Percentiles rank a stretch among this genome's conserved stretches.
phyloP scores from a whole-genome alignment of 2,329 filamentous ascomycete species.

The Colletotrichum sp. region DNA sequence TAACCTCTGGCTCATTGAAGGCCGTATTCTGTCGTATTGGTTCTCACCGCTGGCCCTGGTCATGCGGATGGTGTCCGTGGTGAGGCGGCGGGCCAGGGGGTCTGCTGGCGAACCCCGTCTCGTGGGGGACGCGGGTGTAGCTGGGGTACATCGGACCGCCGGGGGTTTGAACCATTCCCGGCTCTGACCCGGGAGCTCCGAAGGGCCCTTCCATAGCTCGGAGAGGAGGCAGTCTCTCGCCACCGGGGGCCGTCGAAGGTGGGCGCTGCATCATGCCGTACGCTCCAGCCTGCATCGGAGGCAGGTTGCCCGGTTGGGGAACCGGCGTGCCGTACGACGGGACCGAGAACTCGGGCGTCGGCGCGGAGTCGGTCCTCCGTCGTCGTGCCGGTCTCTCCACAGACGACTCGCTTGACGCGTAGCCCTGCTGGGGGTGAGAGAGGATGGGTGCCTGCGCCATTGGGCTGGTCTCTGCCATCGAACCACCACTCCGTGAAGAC shows the following conservation, averaged over 20 bases:
- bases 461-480: slow-evolving; percentile 43
- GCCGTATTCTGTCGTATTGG: slow-evolving; percentile 3
- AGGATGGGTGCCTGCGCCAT: slow-evolving; percentile 30
- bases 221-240: slow-evolving; percentile 54
- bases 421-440: slow-evolving; percentile 29
- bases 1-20: neutral
- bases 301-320: slow-evolving; percentile 41
- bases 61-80: slow-evolving; percentile 4
- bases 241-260: slow-evolving; percentile 40
- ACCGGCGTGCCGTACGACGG: slow-evolving; percentile 42
- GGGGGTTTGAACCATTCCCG: neutral
- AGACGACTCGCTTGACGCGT: slow-evolving; percentile 45
- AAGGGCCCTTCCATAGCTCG: slow-evolving; percentile 46
- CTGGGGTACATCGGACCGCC: slow-evolving; percentile 15
- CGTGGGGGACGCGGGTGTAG: slow-evolving; percentile 21
- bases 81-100: neutral
- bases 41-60: slow-evolving; percentile 6
- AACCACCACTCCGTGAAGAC: slow-evolving; percentile 37
- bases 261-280: slow-evolving; percentile 43
- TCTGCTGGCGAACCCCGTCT: slow-evolving; percentile 22
- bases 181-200: neutral
- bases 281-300: slow-evolving; percentile 43
- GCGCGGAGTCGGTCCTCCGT: slow-evolving; percentile 47
- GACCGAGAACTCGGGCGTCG: slow-evolving; percentile 47
- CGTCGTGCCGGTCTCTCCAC: slow-evolving; percentile 52